Evolutionary conservation across 2,329 filamentous ascomycete species (phyloP).

Genomic region (Monosporascus sp.): DNA sequence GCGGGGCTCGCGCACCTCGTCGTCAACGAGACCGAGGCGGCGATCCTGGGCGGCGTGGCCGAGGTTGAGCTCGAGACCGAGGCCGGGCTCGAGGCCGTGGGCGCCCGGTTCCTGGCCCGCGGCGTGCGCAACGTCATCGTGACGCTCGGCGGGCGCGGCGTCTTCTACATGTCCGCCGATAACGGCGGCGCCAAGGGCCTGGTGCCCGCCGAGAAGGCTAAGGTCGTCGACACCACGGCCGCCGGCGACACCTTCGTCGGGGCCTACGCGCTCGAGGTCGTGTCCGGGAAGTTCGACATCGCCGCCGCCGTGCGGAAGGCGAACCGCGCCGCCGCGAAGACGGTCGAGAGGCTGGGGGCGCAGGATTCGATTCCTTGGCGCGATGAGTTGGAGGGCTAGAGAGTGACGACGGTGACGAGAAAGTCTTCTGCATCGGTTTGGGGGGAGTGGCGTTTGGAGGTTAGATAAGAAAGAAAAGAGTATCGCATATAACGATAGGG

Average conservation of each 20-base stretch:
- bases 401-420: neutral
- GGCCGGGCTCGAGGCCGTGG: constrained; percentile 41
- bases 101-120: constrained; percentile 54
- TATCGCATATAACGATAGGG: neutral
- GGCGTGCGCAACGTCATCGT: constrained; percentile 76
- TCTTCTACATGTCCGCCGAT: constrained; percentile 54
- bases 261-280: constrained; percentile 71
- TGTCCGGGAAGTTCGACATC: constrained; percentile 47
- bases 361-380: constrained; percentile 63
- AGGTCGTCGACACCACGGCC: constrained; percentile 86
- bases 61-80: constrained; percentile 44
- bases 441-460: neutral
- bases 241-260: constrained; percentile 95
- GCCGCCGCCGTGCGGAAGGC: constrained; percentile 55
- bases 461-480: neutral
- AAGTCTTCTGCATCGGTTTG: neutral
- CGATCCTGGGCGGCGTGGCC: constrained; percentile 57
- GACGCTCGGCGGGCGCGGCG: constrained; percentile 78
- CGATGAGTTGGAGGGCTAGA: constrained; percentile 33
- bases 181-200: constrained; percentile 34
- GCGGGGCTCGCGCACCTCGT: constrained; percentile 68
- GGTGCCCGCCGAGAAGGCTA: constrained; percentile 61
- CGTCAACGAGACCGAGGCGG: constrained; percentile 86
- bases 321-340: constrained; percentile 57
- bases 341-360: constrained; percentile 60